A percentile compares a stretch with the other conserved stretches of the same genome.
phyloP scores from a whole-genome alignment of 2,329 filamentous ascomycete genomes.

The Hypoxylon sp. region DNA sequence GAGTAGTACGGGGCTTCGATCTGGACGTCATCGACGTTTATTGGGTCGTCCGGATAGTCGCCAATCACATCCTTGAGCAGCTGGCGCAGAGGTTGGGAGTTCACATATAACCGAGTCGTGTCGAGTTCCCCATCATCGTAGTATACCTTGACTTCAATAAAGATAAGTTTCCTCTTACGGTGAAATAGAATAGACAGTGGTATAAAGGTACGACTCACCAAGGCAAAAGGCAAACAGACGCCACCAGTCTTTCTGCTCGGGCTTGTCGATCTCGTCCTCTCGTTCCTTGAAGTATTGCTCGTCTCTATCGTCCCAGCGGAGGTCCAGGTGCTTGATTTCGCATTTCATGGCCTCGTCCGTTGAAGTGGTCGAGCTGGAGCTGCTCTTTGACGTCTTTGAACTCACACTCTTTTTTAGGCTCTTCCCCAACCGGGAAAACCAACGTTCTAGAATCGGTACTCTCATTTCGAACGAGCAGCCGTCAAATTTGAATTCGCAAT shows the following conservation, averaged over 20 bases:
- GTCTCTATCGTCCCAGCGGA: constrained; percentile 46
- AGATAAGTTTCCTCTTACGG: too few relatives aligned
- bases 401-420: not conserved
- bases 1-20: constrained; percentile 46
- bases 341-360: constrained; percentile 51
- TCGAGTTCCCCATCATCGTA: constrained; percentile 39
- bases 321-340: constrained; percentile 49
- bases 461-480: not conserved
- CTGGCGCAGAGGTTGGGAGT: constrained; percentile 48
- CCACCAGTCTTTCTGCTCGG: constrained; percentile 50
- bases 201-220: too few relatives aligned
- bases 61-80: constrained; percentile 50
- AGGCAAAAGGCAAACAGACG: constrained; percentile 50
- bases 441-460: constrained; percentile 4
- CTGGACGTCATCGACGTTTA: constrained; percentile 44
- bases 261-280: constrained; percentile 42
- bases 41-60: constrained; percentile 41
- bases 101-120: constrained; percentile 48
- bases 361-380: not conserved
- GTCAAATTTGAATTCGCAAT: not conserved
- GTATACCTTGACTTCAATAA: constrained; percentile 45
- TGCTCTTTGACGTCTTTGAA: not conserved
- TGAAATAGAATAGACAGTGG: too few relatives aligned
- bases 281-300: constrained; percentile 49
- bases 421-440: constrained; percentile 6